Conservation (phyloP, 129 eudicot genomes). For the Chrysanthemum makinoi region DNA sequence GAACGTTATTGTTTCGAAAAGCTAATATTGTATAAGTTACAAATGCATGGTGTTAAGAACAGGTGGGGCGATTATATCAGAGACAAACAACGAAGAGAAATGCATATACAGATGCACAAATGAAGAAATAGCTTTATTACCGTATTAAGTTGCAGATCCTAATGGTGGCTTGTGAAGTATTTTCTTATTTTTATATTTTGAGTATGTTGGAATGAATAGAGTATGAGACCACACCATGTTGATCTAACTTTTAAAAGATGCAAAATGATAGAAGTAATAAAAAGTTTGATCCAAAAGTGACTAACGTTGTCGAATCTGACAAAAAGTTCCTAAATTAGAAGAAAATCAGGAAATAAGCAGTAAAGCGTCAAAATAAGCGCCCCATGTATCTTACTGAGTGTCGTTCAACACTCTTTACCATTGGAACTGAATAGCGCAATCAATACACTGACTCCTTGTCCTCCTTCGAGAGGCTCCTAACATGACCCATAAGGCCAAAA, state of each 20-base stretch:
- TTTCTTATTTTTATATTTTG: neutral
- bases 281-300: neutral
- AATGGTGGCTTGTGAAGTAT: too few relatives aligned
- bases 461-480: conserved; percentile 22
- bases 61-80: too few relatives aligned
- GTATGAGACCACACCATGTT: neutral
- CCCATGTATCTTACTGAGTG: neutral
- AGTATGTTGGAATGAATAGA: neutral
- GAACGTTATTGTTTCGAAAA: too few relatives aligned
- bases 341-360: neutral
- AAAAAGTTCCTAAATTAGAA: conserved; percentile 2
- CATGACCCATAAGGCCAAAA: neutral
- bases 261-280: neutral
- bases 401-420: neutral
- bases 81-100: too few relatives aligned
- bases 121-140: too few relatives aligned
- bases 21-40: too few relatives aligned
- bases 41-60: too few relatives aligned
- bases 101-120: too few relatives aligned
- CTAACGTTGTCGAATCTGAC: neutral
- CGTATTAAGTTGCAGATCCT: too few relatives aligned
- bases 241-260: neutral
- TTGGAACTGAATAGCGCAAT: neutral
- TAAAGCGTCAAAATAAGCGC: neutral
- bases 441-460: neutral